phyloP scores from a whole-genome alignment of 257 asterid genomes.

The Solanum peruvianum region DNA sequence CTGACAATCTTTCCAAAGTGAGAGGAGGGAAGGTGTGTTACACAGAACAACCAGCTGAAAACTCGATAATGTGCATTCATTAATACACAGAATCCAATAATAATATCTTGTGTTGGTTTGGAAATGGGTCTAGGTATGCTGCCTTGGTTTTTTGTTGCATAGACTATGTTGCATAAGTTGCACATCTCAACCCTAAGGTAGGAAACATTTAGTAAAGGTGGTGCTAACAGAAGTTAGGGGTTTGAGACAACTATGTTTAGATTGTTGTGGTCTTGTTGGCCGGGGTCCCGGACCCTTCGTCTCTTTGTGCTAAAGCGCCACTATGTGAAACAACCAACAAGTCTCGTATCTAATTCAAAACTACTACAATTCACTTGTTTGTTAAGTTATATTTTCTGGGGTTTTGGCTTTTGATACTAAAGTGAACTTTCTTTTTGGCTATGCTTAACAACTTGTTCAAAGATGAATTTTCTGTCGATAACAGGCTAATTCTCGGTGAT shows the following conservation, averaged over 20 bases:
- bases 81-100: not conserved
- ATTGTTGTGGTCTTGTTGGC: not conserved
- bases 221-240: not conserved
- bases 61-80: not conserved
- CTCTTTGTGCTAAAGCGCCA: not conserved
- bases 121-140: not conserved
- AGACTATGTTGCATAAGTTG: not conserved
- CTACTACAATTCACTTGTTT: not conserved
- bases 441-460: not conserved
- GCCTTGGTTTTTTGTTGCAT: not conserved
- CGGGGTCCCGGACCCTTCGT: not conserved
- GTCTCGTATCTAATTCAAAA: not conserved
- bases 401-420: not conserved
- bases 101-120: not conserved
- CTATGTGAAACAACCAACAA: not conserved
- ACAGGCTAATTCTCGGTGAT: not conserved
- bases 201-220: not conserved
- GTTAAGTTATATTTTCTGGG: not conserved
- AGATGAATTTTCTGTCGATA: not conserved
- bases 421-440: not conserved
- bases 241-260: not conserved
- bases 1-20: not conserved
- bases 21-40: not conserved
- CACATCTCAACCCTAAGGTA: not conserved
- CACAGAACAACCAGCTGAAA: not conserved